These are phyloP conservation scores for Fusarium phyllophilum DNA, from an alignment of 2,329 filamentous ascomycete genomes.

Conservation along the genomic window DNA sequence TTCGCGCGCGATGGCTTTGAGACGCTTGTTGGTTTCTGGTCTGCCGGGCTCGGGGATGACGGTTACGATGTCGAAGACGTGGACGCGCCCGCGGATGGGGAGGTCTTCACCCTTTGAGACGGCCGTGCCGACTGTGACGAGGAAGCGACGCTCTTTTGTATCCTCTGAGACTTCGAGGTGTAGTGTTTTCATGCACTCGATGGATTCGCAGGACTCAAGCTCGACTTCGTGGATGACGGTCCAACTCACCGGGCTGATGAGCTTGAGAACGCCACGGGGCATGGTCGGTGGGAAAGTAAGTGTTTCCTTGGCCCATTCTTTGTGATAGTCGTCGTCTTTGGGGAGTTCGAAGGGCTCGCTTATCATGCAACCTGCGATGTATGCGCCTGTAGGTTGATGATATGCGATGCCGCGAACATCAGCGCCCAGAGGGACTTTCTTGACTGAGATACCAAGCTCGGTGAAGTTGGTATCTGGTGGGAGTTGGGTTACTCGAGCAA, in stretches of 20 bases:
- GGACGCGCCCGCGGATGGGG: constrained; percentile 83
- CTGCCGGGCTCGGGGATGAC: constrained; percentile 90
- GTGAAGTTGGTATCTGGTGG: constrained; percentile 73
- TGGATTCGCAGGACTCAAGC: constrained; percentile 78
- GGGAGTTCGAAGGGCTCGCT: constrained; percentile 81
- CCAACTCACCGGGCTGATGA: constrained; percentile 82
- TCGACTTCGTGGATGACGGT: constrained; percentile 79
- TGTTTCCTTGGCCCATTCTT: constrained; percentile 82
- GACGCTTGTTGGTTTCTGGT: constrained; percentile 84
- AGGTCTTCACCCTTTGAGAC: constrained; percentile 91
- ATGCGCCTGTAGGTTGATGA: constrained; percentile 78
- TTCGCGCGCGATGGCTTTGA: constrained; percentile 89
- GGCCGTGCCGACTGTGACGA: constrained; percentile 87
- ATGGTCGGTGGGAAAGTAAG: constrained; percentile 71
- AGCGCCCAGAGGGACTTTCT: constrained; percentile 74
- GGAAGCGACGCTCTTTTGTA: constrained; percentile 84
- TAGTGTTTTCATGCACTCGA: constrained; percentile 84
- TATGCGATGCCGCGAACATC: constrained; percentile 81
- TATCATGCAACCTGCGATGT: constrained; percentile 78
- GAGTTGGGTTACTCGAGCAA: constrained; percentile 78
- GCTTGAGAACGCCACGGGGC: constrained; percentile 77
- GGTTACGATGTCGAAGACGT: constrained; percentile 90
- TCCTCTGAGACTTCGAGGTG: constrained; percentile 91
- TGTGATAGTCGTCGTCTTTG: constrained; percentile 85
- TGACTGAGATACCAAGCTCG: constrained; percentile 80